Base-by-base conservation (phyloP, 805 yeast species). In the Wickerhamiella kurtzmanii region DNA sequence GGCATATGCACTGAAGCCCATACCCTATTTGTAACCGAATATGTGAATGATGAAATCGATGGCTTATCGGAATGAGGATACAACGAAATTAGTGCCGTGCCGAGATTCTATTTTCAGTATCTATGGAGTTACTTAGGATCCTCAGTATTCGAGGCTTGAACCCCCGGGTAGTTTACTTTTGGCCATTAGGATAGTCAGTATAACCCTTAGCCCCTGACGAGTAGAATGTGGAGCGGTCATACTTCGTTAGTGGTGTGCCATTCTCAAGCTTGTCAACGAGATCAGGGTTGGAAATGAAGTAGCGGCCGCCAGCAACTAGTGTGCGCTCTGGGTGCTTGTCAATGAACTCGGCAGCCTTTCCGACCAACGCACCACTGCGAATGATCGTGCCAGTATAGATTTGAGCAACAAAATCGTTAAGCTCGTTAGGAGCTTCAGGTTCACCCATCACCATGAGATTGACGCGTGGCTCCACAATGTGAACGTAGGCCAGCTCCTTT, bases 251-350 rank as follows among this genome's bases (percentile, higher is more conserved):
- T 40, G 68, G 67, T 35, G 59, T 45, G 22, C 69, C 69, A 25
- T 70, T 59, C 50, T 65, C 60, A 37, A 76, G 47, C 50, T 77
- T 63, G n/a, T 61, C 54, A 17, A 68, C 71, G 32, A 77, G 56
- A 55, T 77, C 82, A 1, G 82, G 80, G 61, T 76, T 77, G 25
- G 78, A 60, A 43, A 73, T 68, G 58, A 68, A 75, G 48, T 60
- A 64, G 50, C 80, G 68, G 25, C 79, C 79, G 49, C 66, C 59
- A 1, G 68, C 74, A 32, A 70, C 53, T 37, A 66, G 36, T 8
- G 53, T 45, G 37, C 48, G 55, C 32, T 25, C 32, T 37, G 64
- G 63, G 19, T 64, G 60, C 25, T 61, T 60, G 16, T 55, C 51
- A 2, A 41, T 44, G 22, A 44, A 39, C 13, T 22, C n/a, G 8